phyloP scores from a whole-genome alignment of 768 basidiomycete genomes.

The Dentipellis fragilis region DNA sequence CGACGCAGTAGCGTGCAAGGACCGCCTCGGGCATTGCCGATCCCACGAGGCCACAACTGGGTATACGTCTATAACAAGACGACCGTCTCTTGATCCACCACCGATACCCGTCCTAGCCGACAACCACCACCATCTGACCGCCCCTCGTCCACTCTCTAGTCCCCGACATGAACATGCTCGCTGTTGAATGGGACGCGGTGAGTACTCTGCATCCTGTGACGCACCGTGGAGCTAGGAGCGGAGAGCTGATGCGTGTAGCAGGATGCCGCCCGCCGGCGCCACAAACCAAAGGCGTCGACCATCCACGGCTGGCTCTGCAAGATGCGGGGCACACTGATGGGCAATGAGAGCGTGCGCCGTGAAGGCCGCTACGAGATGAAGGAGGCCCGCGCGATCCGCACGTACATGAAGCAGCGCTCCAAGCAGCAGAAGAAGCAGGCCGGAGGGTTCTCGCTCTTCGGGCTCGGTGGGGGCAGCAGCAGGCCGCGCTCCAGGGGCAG shows the following conservation, averaged over 20 bases:
- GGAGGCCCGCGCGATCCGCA: slow-evolving; percentile 6
- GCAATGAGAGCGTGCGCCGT: slow-evolving; percentile 12
- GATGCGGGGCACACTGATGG: slow-evolving; percentile 13
- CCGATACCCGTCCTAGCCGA: background rate
- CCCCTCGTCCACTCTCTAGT: background rate
- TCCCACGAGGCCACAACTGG: background rate
- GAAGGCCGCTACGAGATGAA: slow-evolving; percentile 13
- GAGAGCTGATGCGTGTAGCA: background rate
- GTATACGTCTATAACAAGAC: background rate
- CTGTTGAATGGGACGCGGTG: slow-evolving; percentile 12
- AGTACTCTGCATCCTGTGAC: background rate
- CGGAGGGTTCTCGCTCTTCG: slow-evolving; percentile 5
- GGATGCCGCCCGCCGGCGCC: slow-evolving; percentile 3
- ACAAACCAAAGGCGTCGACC: slow-evolving; percentile 9
- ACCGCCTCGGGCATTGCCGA: background rate
- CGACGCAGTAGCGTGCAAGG: too few species aligned
- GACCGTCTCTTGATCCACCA: background rate
- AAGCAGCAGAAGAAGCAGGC: background rate
- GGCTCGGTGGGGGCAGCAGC: background rate
- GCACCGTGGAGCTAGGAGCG: background rate
- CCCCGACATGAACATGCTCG: slow-evolving; percentile 2
- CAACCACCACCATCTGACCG: background rate
- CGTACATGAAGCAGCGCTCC: background rate
- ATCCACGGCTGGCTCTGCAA: slow-evolving; percentile 16
- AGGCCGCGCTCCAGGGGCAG: background rate